Conservation (phyloP, 108 stramenopile genomes). For the Pseudonitzschia multiseries region DNA sequence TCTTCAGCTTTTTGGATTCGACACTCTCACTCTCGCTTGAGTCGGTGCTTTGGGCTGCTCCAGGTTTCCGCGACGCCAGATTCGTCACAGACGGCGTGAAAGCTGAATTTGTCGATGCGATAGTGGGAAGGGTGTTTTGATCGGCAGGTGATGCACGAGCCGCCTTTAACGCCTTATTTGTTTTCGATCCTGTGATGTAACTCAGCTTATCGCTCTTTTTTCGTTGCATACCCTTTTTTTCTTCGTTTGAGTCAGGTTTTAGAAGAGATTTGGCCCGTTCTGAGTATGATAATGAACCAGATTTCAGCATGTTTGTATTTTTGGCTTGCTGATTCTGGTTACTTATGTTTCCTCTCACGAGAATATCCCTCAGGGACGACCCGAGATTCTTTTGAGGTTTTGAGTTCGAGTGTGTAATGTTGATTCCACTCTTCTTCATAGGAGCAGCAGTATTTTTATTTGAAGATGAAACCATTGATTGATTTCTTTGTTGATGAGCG, state of each 20-base stretch:
- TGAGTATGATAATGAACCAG: neutral
- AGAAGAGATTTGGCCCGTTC: slow-evolving; percentile 13
- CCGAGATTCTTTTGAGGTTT: neutral
- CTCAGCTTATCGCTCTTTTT: slow-evolving; percentile 24
- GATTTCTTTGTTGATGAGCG: neutral
- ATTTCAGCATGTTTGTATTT: neutral
- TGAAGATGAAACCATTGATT: neutral
- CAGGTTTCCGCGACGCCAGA: slow-evolving; percentile 14
- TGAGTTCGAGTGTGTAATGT: neutral
- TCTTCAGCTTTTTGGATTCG: slow-evolving; percentile 22
- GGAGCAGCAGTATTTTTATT: neutral
- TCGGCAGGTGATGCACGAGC: slow-evolving; percentile 36
- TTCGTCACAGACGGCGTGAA: slow-evolving; percentile 33
- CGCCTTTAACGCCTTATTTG: slow-evolving; percentile 32
- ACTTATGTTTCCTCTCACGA: slow-evolving; percentile 3
- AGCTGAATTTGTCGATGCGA: slow-evolving; percentile 56
- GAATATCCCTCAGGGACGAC: slow-evolving; percentile 7
- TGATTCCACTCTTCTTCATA: neutral
- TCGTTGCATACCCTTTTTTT: neutral
- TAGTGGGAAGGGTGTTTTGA: slow-evolving; percentile 57
- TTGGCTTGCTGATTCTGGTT: neutral
- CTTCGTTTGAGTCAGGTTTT: neutral
- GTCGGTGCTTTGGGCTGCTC: slow-evolving; percentile 31
- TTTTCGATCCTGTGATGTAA: slow-evolving; percentile 31
- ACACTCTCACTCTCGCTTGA: slow-evolving; percentile 27